Conservation (phyloP, 1,284 basidiomycete genomes). For the Leccinum solheimii region DNA sequence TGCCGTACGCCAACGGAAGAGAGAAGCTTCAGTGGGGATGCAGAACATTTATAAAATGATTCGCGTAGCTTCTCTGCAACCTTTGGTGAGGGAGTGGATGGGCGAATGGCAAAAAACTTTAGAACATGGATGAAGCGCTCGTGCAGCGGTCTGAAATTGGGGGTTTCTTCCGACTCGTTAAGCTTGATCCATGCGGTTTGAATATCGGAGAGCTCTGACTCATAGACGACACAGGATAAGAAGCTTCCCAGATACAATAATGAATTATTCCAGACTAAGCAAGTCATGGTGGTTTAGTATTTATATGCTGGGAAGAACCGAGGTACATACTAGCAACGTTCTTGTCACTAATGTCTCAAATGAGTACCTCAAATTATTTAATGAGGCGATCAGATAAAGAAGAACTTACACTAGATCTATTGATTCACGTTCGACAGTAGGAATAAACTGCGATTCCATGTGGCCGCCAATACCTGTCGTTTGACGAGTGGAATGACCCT, state of each 20-base stretch:
- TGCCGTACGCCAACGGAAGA: constrained; percentile 76
- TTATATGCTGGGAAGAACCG: neutral
- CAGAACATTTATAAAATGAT: constrained; percentile 73
- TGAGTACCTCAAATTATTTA: neutral
- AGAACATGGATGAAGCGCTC: constrained; percentile 77
- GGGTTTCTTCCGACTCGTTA: constrained; percentile 23
- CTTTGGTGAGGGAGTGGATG: constrained; percentile 80
- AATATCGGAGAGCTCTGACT: constrained; percentile 71
- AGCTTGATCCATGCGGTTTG: constrained; percentile 44
- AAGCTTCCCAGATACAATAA: constrained; percentile 81
- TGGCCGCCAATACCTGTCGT: constrained; percentile 93
- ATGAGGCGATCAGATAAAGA: neutral
- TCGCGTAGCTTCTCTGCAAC: constrained; percentile 74
- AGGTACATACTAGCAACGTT: constrained; percentile 59
- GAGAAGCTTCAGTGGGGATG: constrained; percentile 65
- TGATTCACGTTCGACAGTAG: constrained; percentile 94
- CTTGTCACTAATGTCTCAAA: constrained; percentile 51
- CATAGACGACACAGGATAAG: constrained; percentile 81
- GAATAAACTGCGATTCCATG: constrained; percentile 88
- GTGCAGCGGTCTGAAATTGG: constrained; percentile 33
- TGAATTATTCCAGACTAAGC: constrained; percentile 78
- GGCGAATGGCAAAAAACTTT: constrained; percentile 83
- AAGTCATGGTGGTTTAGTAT: neutral
- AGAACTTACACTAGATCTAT: constrained; percentile 77
- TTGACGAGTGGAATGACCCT: constrained; percentile 11